These are phyloP conservation scores for Helianthus tuberosus DNA, from an alignment of 129 eudicot genomes.

Conservation along the genomic window DNA sequence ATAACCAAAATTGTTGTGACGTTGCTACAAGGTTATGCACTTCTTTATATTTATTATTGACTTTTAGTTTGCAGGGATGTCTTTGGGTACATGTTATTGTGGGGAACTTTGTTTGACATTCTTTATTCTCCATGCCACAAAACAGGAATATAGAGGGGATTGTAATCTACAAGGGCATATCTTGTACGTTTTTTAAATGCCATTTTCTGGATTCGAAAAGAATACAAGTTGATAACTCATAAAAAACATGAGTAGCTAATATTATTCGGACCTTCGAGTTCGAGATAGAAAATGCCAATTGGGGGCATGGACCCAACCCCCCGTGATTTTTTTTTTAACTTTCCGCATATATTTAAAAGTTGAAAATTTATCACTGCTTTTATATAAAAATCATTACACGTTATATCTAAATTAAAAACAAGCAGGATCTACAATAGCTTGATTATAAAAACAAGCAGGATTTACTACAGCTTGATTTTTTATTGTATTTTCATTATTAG, in stretches of 20 bases:
- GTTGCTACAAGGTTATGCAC: background rate
- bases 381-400: too few relatives aligned
- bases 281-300: background rate
- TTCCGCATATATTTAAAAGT: too few relatives aligned
- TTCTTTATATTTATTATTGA: background rate
- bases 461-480: too few relatives aligned
- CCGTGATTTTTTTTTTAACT: too few relatives aligned
- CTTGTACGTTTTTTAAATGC: constrained; percentile 25
- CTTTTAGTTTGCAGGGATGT: constrained; percentile 16
- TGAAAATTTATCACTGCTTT: too few relatives aligned
- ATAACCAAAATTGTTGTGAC: background rate
- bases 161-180: constrained; percentile 14
- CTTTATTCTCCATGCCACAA: constrained; percentile 35
- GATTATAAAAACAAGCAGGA: too few relatives aligned
- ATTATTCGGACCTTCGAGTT: background rate
- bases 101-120: constrained; percentile 32
- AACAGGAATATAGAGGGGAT: constrained; percentile 20
- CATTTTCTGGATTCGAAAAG: background rate
- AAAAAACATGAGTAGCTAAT: constrained; percentile 18
- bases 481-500: too few relatives aligned
- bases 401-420: too few relatives aligned
- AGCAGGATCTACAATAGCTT: too few relatives aligned
- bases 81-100: constrained; percentile 5
- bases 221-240: background rate
- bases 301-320: too few relatives aligned